Evolutionary conservation across 768 basidiomycete genomes (phyloP), one percentile per base, ranked within the genome.

Genomic region (Trametes maxima): DNA sequence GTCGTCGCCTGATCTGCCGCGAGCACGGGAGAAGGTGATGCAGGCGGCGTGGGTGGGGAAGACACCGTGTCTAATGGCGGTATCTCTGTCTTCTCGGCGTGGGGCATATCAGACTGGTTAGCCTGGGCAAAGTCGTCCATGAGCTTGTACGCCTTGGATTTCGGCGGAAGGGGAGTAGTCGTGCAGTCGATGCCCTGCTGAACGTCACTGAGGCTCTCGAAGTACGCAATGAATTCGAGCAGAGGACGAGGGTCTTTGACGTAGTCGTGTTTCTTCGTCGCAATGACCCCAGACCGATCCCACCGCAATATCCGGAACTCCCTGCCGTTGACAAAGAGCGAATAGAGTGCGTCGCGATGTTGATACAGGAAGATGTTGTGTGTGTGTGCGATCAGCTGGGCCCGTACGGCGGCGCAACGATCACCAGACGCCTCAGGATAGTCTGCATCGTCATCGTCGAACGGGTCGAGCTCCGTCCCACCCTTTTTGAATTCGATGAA

Each of bases 151-250:
- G n/a, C 50, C 4, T 19, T 19, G 10, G 44, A 46, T n/a, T 8
- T 19, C 12, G 37, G 16, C 8, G 14, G 10, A 1, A 60, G 11
- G 22, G 25, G 45, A 2, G 19, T 35, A 5, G 40, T 53, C 13
- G 60, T 44, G 16, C 25, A 39, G 46, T 61, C 60, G 3, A 50
- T 7, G 19, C 60, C 60, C 24, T 61, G 60, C n/a, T 42, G 6
- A 1, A 16, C 39, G 42, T 35, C 25, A 39, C 24, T 19, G 33
- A 61, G 60, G 0, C 5, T 1, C 11, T 14, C 21, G 37, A 62
- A 62, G 2, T 28, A n/a, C 13, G 10, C 37, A 5, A 62, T 21
- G 44, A 57, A 28, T 2, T 40, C 12, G 10, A 57, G 7, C 22
- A 62, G 50, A 2, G 50, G 14, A 2, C 22, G 13, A 19, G 55